A percentile compares a stretch with the other conserved stretches of the same genome.
These are phyloP conservation scores for Coemansia sp. DNA, from an alignment of 192 early-diverging fungal genomes.

Conservation along the genomic window DNA sequence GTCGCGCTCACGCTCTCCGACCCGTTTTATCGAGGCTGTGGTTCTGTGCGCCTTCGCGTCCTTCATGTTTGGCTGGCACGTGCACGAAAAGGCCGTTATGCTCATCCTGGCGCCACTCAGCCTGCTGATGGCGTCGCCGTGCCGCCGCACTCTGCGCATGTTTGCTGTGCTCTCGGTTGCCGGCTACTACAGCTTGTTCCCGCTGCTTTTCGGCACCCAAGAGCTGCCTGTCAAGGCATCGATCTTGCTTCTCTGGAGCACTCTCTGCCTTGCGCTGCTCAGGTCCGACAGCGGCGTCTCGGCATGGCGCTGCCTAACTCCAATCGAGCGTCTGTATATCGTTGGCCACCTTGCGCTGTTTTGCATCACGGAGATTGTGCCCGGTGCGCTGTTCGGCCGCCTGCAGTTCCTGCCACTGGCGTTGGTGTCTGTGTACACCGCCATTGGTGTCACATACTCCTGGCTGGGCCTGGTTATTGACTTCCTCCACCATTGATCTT, in stretches of 20 bases:
- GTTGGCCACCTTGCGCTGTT: constrained; percentile 39
- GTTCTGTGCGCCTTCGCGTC: constrained; percentile 83
- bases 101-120: constrained; percentile 59
- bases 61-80: constrained; percentile 97
- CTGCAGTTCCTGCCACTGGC: constrained; percentile 82
- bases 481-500: constrained; percentile 18
- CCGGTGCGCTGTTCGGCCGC: constrained; percentile 37
- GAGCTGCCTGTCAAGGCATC: constrained; percentile 41
- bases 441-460: constrained; percentile 72
- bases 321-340: constrained; percentile 26
- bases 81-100: constrained; percentile 96
- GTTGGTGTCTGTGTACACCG: constrained; percentile 73
- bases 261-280: constrained; percentile 30
- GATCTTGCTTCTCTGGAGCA: constrained; percentile 28
- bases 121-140: constrained; percentile 35
- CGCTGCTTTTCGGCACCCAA: constrained; percentile 50
- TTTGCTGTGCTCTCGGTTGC: constrained; percentile 35
- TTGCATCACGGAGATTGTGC: constrained; percentile 24
- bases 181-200: constrained; percentile 51
- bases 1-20: constrained; percentile 41
- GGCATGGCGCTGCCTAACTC: constrained; percentile 38
- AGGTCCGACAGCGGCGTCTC: constrained; percentile 11
- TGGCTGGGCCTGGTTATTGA: constrained; percentile 58
- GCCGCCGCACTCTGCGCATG: constrained; percentile 36
- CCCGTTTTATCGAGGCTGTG: constrained; percentile 66